Base-by-base conservation (phyloP, 352 stramenopile genomes). In the Phytophthora hybrid region DNA sequence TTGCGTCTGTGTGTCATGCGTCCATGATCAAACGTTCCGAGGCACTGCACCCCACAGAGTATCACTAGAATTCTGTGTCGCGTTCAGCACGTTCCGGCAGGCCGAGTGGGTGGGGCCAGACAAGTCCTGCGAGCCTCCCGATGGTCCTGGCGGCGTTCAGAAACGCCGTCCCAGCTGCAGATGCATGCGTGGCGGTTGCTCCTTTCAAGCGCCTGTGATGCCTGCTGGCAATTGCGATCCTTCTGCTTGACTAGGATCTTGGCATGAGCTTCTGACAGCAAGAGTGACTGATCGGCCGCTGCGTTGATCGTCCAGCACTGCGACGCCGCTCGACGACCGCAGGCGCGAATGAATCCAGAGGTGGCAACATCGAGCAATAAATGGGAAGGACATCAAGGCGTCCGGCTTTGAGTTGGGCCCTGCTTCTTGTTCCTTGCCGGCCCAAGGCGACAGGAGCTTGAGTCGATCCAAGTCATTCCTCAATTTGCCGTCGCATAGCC, bases 401-500 rank as follows among this genome's bases (percentile, higher is more conserved):
- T n/a, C 23, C 11, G 32, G 31, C 57, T 53, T 14, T 4, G 37
- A 44, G 37, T 14, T 18, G 21, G 21, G 53, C 58, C 19, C 49
- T 44, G 47, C 29, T 62, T 63, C 58, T 71, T 66, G 44, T 54
- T 70, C 7, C 9, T 16, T 13, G 29, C 5, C 32, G 16, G 10
- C 9, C 52, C 19, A 56, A 46, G 13, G 37, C 37, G 37, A 18
- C 10, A 18, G 37, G 37, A n/a, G 37, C 37, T 46, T 46, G 37
- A 16, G 16, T 18, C 37, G 37, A 46, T 46, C 37, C 37, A n/a
- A n/a, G n/a, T 63, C 67, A 79, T 69, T 79, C 19, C 31, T 60
- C 52, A 73, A 67, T 73, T 79, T 79, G 29, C 67, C 41, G 60
- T 59, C 57, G 26, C 53, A 46, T 19, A 66, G 19, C 62, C 59